These are phyloP conservation scores for Cornus kousa DNA, from an alignment of 148 eudicot species.

Conservation along the genomic window DNA sequence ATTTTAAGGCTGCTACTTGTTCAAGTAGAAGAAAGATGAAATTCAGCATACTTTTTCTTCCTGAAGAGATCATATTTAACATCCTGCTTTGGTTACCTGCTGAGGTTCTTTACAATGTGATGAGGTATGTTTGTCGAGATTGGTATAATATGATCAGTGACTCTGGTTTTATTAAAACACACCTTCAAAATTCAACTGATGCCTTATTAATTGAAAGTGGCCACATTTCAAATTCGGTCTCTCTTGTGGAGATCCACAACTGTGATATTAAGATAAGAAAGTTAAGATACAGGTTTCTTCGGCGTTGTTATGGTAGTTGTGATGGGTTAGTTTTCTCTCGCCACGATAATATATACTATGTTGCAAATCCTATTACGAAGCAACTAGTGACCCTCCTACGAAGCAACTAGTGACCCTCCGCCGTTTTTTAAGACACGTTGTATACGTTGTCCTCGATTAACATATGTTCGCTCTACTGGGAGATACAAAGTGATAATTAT, in stretches of 20 bases:
- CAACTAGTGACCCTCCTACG: background rate
- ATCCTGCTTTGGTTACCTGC: conserved; percentile 11
- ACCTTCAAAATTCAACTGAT: background rate
- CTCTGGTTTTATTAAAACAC: conserved; percentile 7
- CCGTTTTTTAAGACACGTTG: background rate
- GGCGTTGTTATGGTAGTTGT: background rate
- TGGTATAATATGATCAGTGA: conserved; percentile 8
- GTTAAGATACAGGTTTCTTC: background rate
- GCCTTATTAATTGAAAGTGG: background rate
- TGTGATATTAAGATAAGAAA: background rate
- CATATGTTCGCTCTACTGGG: background rate
- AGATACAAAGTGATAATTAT: background rate
- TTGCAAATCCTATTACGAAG: conserved; percentile 3
- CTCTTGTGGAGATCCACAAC: background rate
- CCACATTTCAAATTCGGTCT: background rate
- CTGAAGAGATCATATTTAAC: background rate
- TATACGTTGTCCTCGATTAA: background rate
- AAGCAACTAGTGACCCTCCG: too few relatives aligned
- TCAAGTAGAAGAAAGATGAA: too few relatives aligned
- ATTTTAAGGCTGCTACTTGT: too few relatives aligned
- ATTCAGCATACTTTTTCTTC: background rate
- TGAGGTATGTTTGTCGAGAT: conserved; percentile 10
- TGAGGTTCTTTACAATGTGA: conserved; percentile 7
- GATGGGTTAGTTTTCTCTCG: conserved; percentile 10
- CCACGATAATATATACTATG: background rate